Percentiles rank a stretch among this genome's conserved stretches.
phyloP scores from a whole-genome alignment of 177 flowering plant species.

The Vitis hybrid region DNA sequence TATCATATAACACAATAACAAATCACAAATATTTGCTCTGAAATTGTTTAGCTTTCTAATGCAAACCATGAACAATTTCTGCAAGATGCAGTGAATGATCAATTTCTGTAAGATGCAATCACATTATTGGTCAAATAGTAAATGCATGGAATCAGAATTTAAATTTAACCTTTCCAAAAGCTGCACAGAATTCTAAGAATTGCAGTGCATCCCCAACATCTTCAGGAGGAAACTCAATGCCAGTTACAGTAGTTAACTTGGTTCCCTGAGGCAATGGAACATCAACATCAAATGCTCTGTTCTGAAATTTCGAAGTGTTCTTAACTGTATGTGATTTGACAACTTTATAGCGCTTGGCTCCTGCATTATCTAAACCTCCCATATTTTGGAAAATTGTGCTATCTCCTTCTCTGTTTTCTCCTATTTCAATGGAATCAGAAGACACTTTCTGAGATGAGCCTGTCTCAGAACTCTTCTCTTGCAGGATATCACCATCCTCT shows the following conservation, averaged over 20 bases:
- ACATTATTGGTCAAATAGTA: neutral
- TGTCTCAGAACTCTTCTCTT: no score
- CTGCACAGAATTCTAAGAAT: constrained; percentile 79
- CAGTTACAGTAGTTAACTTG: constrained; percentile 43
- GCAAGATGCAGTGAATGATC: no score
- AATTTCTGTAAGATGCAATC: neutral
- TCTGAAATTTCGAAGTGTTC: constrained; percentile 6
- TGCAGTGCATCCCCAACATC: constrained; percentile 81
- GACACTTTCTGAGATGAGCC: no score
- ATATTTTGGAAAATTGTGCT: neutral
- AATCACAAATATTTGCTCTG: no score
- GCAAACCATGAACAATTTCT: no score
- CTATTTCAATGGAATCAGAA: no score
- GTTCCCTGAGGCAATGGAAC: constrained; percentile 56
- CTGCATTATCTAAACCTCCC: neutral
- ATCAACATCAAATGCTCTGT: constrained; percentile 14
- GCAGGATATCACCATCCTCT: no score
- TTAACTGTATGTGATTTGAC: constrained; percentile 1
- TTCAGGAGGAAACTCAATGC: constrained; percentile 49
- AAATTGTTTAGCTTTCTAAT: no score
- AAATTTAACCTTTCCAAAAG: constrained; percentile 70
- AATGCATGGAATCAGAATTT: neutral
- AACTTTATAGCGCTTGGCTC: constrained; percentile 10
- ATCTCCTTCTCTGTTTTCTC: neutral
- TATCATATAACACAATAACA: no score